These are phyloP conservation scores for Ogataea ganodermae DNA, from an alignment of 805 yeast species.

Conservation along the genomic window DNA sequence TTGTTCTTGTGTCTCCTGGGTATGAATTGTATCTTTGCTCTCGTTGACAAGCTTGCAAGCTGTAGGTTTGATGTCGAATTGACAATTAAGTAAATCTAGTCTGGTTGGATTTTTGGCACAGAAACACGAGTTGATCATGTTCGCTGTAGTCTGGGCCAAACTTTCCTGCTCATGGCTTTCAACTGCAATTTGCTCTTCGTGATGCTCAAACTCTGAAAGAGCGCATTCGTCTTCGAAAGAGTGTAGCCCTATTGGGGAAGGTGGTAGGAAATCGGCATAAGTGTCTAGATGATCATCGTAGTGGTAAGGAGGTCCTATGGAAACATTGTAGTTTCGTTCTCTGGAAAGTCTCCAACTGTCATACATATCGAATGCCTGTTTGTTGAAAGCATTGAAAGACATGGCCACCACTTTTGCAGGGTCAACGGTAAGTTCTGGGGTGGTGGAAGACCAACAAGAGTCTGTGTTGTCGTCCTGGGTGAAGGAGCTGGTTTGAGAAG, in stretches of 20 bases:
- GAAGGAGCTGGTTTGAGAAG: constrained; percentile 14
- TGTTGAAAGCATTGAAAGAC: background rate
- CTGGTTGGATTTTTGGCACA: constrained; percentile 3
- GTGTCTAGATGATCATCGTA: constrained; percentile 4
- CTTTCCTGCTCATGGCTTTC: constrained; percentile 7
- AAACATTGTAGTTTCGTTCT: background rate
- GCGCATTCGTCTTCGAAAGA: constrained; percentile 13
- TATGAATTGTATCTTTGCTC: background rate
- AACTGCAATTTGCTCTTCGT: constrained; percentile 4
- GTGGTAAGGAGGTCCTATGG: background rate
- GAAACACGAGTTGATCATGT: constrained; percentile 5
- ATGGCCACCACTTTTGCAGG: constrained; percentile 16
- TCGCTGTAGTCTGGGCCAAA: constrained; percentile 3
- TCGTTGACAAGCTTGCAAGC: background rate
- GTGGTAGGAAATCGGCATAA: constrained; percentile 13
- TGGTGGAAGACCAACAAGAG: background rate
- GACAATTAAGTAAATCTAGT: constrained; percentile 4
- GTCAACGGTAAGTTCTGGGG: constrained; percentile 18
- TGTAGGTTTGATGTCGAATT: constrained; percentile 2
- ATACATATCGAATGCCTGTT: constrained; percentile 9
- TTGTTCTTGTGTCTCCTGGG: background rate
- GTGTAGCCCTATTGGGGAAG: constrained; percentile 15
- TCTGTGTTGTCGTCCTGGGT: constrained; percentile 14
- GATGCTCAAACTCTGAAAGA: constrained; percentile 8
- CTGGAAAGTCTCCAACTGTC: background rate